Conservation (phyloP, 805 yeast species). For the Wickerhamiella domercqiae region DNA sequence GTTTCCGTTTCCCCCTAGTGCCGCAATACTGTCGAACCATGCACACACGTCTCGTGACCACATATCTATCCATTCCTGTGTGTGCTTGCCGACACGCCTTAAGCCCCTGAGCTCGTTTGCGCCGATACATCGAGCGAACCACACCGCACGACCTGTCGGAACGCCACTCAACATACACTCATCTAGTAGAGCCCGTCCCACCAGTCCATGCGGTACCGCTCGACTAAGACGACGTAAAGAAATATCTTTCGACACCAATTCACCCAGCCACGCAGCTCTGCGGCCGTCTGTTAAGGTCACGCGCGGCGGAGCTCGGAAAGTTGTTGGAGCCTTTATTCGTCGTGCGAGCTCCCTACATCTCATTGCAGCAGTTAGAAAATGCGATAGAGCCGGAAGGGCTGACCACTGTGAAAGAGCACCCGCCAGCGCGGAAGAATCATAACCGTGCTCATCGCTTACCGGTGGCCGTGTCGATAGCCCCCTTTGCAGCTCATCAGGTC, state of each 20-base stretch:
- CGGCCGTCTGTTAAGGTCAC: conserved; percentile 82
- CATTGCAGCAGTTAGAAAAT: conserved; percentile 34
- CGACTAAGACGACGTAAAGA: conserved; percentile 56
- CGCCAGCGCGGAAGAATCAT: conserved; percentile 35
- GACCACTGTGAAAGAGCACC: conserved; percentile 27
- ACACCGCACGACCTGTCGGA: conserved; percentile 69
- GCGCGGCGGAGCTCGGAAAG: conserved; percentile 70
- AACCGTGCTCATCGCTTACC: conserved; percentile 54
- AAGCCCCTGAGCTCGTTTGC: conserved; percentile 56
- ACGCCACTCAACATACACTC: conserved; percentile 51
- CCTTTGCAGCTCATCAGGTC: conserved; percentile 44
- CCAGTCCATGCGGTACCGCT: conserved; percentile 80
- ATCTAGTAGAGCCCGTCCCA: conserved; percentile 58
- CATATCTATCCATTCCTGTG: conserved; percentile 47
- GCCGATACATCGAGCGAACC: conserved; percentile 83
- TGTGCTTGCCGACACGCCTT: conserved; percentile 28
- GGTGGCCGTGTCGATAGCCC: conserved; percentile 54
- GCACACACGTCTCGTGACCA: conserved; percentile 79
- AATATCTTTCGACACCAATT: conserved; percentile 50
- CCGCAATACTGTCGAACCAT: not conserved
- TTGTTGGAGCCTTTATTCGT: conserved; percentile 33
- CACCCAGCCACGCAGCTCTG: conserved; percentile 71
- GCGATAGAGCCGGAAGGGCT: conserved; percentile 34
- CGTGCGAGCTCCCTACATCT: conserved; percentile 32
- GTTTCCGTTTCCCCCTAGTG: not conserved